Percentiles rank a stretch among this genome's conserved stretches.
These are phyloP conservation scores for Penicillium sp. DNA, from an alignment of 2,329 filamentous ascomycete genomes.

Conservation along the genomic window DNA sequence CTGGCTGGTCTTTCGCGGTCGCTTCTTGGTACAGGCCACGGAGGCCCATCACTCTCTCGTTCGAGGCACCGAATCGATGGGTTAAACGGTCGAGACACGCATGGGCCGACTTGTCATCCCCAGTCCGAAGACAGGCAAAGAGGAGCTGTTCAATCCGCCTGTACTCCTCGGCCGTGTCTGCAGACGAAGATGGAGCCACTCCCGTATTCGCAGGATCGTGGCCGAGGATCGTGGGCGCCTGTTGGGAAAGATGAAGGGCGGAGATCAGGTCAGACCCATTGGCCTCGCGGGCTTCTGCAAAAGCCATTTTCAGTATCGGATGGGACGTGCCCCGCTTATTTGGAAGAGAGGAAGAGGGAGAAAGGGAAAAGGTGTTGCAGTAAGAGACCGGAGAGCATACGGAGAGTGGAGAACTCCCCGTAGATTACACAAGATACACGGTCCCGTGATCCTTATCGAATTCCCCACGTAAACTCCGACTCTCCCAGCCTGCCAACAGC, in stretches of 20 bases:
- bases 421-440: neutral
- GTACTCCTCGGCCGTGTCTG: conserved; percentile 80
- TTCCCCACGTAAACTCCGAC: conserved; percentile 11
- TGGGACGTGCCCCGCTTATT: too few species aligned
- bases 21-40: conserved; percentile 83
- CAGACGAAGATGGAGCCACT: conserved; percentile 53
- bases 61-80: conserved; percentile 74
- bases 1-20: conserved; percentile 63
- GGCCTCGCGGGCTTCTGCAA: conserved; percentile 13
- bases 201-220: conserved; percentile 46
- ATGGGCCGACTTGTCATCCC: conserved; percentile 75
- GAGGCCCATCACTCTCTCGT: conserved; percentile 83
- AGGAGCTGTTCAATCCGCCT: conserved; percentile 82
- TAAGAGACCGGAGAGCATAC: neutral
- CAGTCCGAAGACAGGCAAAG: conserved; percentile 76
- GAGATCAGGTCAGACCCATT: conserved; percentile 47
- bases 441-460: conserved; percentile 28
- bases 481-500: neutral
- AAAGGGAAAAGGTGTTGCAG: neutral
- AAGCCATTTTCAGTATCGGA: conserved; percentile 11
- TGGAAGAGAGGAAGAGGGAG: neutral
- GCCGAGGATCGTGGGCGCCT: conserved; percentile 41
- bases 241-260: conserved; percentile 44
- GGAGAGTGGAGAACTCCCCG: conserved; percentile 3
- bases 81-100: conserved; percentile 72